phyloP scores from a whole-genome alignment of 2,329 filamentous ascomycete genomes.

The Knoxdaviesia capensis region DNA sequence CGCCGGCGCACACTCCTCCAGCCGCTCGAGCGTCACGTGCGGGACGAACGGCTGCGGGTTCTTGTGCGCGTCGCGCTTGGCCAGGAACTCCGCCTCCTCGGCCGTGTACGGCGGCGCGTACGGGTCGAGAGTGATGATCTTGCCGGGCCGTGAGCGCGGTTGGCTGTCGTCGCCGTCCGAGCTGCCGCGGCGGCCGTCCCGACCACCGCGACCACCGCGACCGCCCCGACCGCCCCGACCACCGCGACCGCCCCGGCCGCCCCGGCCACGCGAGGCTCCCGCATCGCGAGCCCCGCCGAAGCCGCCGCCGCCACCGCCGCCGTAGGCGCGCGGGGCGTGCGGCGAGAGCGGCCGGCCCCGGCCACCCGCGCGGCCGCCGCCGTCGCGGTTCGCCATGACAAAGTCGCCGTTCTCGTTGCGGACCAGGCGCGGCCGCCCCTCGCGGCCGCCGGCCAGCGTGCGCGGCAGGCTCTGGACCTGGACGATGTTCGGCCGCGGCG shows the following conservation, averaged over 20 bases:
- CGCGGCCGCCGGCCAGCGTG: constrained; percentile 10
- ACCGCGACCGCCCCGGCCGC: constrained; percentile 2
- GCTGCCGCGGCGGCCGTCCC: constrained; percentile 4
- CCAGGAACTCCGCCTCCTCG: constrained; percentile 9
- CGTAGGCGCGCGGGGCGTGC: constrained; percentile 3
- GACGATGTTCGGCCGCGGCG: constrained; percentile 13
- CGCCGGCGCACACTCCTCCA: constrained; percentile 12
- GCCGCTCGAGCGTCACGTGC: constrained; percentile 14
- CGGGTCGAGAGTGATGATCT: constrained; percentile 6
- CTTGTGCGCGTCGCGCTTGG: constrained; percentile 4
- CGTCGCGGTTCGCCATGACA: constrained; percentile 3
- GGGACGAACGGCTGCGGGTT: constrained; percentile 11
- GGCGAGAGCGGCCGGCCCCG: constrained; percentile 4
- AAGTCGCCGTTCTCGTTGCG: background rate
- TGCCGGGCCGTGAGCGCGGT: constrained; percentile 1
- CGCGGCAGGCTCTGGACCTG: constrained; percentile 18
- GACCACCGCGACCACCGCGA: background rate
- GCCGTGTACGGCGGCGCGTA: constrained; percentile 7
- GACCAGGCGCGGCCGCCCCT: constrained; percentile 5
- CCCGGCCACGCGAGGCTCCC: constrained; percentile 2
- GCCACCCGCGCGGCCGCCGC: constrained; percentile 1
- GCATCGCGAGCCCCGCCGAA: constrained; percentile 5
- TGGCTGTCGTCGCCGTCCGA: constrained; percentile 6
- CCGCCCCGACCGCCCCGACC: constrained; percentile 7
- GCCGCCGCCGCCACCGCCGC: constrained; percentile 7